phyloP scores from a whole-genome alignment of 441 rosid genomes.

The Populus hybrid region DNA sequence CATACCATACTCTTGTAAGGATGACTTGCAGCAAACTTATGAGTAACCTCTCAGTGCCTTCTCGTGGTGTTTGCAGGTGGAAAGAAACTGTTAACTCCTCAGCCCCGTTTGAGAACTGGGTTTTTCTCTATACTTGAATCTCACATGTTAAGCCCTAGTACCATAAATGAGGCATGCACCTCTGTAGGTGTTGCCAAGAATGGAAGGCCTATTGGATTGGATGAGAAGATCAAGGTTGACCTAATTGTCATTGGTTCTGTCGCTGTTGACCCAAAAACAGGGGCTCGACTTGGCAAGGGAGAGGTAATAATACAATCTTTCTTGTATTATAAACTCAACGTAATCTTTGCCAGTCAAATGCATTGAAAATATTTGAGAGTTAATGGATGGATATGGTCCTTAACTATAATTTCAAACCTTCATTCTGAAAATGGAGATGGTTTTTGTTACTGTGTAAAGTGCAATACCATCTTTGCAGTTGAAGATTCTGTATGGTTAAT shows the following conservation, averaged over 20 bases:
- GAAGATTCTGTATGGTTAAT: slow-evolving; percentile 11
- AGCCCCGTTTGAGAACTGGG: slow-evolving; percentile 86
- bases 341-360: not conserved
- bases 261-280: slow-evolving; percentile 76
- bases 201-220: slow-evolving; percentile 78
- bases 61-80: slow-evolving; percentile 39
- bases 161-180: slow-evolving; percentile 66
- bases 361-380: not conserved
- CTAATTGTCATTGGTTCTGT: slow-evolving; percentile 86
- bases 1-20: not conserved
- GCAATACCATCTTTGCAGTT: not conserved
- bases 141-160: slow-evolving; percentile 38
- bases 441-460: not conserved
- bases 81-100: slow-evolving; percentile 82
- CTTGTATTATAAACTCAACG: slow-evolving; percentile 1
- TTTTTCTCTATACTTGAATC: slow-evolving; percentile 78
- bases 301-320: slow-evolving; percentile 48
- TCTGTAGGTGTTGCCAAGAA: slow-evolving; percentile 87
- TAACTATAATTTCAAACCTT: not conserved
- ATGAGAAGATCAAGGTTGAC: slow-evolving; percentile 78
- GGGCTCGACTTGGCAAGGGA: slow-evolving; percentile 94
- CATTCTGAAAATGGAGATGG: slow-evolving; percentile 7
- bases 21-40: not conserved
- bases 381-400: not conserved
- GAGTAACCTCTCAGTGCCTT: not conserved